Percentiles rank a stretch among this genome's conserved stretches.
Conservation (phyloP, 371 early-diverging fungal genomes). For the Mortierella sp. region DNA sequence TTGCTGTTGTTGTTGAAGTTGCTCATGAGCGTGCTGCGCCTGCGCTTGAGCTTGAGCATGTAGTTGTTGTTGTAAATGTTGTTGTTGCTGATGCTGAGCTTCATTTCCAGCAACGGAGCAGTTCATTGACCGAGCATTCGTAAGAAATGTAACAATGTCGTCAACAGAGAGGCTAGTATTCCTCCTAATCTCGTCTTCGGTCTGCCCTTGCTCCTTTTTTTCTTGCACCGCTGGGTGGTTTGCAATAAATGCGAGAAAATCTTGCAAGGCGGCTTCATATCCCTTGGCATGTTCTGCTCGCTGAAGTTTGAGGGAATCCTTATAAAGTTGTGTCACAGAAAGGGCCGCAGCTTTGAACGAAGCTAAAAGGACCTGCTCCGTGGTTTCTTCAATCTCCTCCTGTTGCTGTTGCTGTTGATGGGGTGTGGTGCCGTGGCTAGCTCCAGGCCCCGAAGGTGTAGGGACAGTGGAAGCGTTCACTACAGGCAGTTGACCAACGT, state of each 20-base stretch:
- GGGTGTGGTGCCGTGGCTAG: background rate
- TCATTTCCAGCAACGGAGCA: slow-evolving; percentile 36
- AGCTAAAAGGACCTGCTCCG: slow-evolving; percentile 68
- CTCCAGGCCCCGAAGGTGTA: slow-evolving; percentile 4
- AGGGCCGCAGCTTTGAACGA: slow-evolving; percentile 79
- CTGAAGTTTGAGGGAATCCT: slow-evolving; percentile 75
- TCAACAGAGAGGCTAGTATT: slow-evolving; percentile 61
- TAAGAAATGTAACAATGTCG: slow-evolving; percentile 68
- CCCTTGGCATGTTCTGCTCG: slow-evolving; percentile 73
- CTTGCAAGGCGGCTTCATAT: slow-evolving; percentile 80
- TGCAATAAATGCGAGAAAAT: slow-evolving; percentile 72
- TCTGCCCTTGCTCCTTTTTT: slow-evolving; percentile 58
- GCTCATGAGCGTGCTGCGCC: slow-evolving; percentile 44
- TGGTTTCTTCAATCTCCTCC: slow-evolving; percentile 17
- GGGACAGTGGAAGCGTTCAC: background rate
- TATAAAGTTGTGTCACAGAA: slow-evolving; percentile 80
- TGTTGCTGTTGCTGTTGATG: slow-evolving; percentile 14
- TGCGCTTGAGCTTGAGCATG: slow-evolving; percentile 38
- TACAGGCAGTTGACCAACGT: background rate
- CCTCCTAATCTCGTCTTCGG: slow-evolving; percentile 49
- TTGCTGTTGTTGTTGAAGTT: slow-evolving; percentile 43
- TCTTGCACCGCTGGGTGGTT: slow-evolving; percentile 60
- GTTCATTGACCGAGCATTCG: slow-evolving; percentile 63
- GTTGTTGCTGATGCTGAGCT: slow-evolving; percentile 25
- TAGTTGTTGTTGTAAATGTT: slow-evolving; percentile 38